Evolutionary conservation across 306 rosid species (phyloP).

Genomic region (Pterocarpus macrocarpus): DNA sequence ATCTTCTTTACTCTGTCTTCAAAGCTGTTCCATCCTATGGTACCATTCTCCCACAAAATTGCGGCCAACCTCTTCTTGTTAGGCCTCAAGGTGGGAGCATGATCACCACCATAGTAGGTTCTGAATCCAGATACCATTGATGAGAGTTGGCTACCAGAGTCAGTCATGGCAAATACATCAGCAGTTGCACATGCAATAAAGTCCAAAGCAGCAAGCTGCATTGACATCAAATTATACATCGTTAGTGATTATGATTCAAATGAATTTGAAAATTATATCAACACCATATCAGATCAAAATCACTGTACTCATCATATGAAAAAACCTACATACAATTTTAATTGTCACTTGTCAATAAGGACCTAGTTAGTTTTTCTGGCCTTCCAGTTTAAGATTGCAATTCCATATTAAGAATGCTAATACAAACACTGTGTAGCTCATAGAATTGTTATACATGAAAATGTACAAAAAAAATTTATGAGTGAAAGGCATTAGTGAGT

Average conservation of each 20-base stretch:
- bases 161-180: slow-evolving; percentile 96
- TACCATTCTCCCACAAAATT: slow-evolving; percentile 71
- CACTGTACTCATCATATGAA: not conserved
- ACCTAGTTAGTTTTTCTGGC: too few relatives aligned
- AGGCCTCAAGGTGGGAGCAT: slow-evolving; percentile 83
- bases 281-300: too few relatives aligned
- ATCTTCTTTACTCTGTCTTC: slow-evolving; percentile 82
- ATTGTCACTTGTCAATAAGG: too few relatives aligned
- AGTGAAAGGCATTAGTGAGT: not conserved
- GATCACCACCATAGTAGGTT: slow-evolving; percentile 73
- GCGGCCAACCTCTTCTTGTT: slow-evolving; percentile 89
- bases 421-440: not conserved
- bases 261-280: not conserved
- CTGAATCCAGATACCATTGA: slow-evolving; percentile 93
- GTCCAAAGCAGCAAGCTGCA: slow-evolving; percentile 96
- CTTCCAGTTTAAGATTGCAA: too few relatives aligned
- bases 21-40: slow-evolving; percentile 75
- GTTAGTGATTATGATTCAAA: not conserved
- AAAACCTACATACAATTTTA: too few relatives aligned
- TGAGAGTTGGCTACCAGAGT: slow-evolving; percentile 97
- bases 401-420: too few relatives aligned
- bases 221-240: slow-evolving; percentile 31
- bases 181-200: slow-evolving; percentile 92
- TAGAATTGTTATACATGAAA: not conserved
- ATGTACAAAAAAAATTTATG: too few relatives aligned